These are phyloP conservation scores for Petunia hybrid DNA, from an alignment of 305 asterid genomes.

Conservation along the genomic window DNA sequence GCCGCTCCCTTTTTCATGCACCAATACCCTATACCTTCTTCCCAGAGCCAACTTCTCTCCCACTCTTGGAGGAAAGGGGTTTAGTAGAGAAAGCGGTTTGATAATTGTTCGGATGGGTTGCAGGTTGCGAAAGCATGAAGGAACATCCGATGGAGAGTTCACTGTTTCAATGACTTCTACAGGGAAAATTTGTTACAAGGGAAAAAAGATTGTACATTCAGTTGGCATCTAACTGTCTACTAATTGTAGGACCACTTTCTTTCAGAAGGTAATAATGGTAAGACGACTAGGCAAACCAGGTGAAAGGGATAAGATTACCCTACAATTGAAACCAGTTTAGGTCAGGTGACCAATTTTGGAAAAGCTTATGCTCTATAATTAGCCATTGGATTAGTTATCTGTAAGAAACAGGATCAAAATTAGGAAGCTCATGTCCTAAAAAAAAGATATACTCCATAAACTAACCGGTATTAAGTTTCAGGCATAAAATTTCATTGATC, in stretches of 20 bases:
- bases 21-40: background rate
- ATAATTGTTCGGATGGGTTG: slow-evolving; percentile 9
- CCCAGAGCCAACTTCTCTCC: slow-evolving; percentile 20
- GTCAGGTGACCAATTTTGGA: background rate
- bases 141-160: slow-evolving; percentile 26
- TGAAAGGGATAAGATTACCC: background rate
- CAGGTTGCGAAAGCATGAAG: slow-evolving; percentile 15
- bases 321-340: slow-evolving; percentile 1
- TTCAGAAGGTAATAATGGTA: background rate
- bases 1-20: no score
- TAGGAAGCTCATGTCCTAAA: background rate
- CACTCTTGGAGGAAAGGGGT: background rate
- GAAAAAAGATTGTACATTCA: background rate
- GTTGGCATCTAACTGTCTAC: slow-evolving; percentile 6
- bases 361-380: background rate
- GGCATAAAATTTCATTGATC: slow-evolving; percentile 6
- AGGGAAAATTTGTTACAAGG: background rate
- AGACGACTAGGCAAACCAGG: background rate
- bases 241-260: slow-evolving; percentile 4
- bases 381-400: slow-evolving; percentile 24
- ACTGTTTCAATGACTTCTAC: slow-evolving; percentile 21
- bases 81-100: background rate
- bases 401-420: slow-evolving; percentile 1
- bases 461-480: background rate
- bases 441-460: background rate